Evolutionary conservation across 2,329 filamentous ascomycete genomes (phyloP), one percentile per base, ranked within the genome.

Genomic region (Macroventuria anomochaeta): DNA sequence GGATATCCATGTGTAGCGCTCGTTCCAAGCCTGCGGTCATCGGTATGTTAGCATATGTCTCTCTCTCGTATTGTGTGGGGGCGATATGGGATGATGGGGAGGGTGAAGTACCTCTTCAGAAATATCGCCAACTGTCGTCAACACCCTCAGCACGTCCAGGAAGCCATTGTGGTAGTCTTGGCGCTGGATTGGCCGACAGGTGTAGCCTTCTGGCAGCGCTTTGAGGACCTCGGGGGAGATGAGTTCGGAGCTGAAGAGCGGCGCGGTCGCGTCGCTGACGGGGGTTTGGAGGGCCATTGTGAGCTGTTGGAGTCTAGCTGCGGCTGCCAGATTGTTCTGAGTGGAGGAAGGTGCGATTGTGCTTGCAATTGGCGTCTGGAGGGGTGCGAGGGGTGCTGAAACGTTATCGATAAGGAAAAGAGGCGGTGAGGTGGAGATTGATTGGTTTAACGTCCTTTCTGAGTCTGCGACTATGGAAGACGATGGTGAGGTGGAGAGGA

Each of bases 51-150:
- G 50, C 46, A 25, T 13, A 20, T 29, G 26, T 29, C 5, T 3
- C 17, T 43, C 17, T 23, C 5, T 18, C 15, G 10, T 15, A 7
- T 7, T 6, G 7, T 6, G 12, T 10, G 21, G 13, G 31, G 6
- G 12, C 3, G 15, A 4, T 6, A n/a, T n/a, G 32, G 21, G 5
- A 15, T 17, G 17, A 17, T 13, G 21, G 23, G 23, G 3, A 11
- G 13, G 8, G 23, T 25, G 1, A 25, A 23, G 31, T 63, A 85
- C 82, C 55, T 85, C 83, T 72, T 89, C 83, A 40, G 81, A 83
- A 63, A 97, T 88, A 57, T 97, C 91, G 59, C 95, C 95, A 20
- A 97, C 93, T 7, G 90, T 95, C 2, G 95, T 97, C 67, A 99
- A 81, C 31, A 97, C 92, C 38, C 91, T 86, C 60, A 99, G 81